Base-by-base conservation (phyloP, 495 filamentous ascomycete species). In the Penicillium coffeae region DNA sequence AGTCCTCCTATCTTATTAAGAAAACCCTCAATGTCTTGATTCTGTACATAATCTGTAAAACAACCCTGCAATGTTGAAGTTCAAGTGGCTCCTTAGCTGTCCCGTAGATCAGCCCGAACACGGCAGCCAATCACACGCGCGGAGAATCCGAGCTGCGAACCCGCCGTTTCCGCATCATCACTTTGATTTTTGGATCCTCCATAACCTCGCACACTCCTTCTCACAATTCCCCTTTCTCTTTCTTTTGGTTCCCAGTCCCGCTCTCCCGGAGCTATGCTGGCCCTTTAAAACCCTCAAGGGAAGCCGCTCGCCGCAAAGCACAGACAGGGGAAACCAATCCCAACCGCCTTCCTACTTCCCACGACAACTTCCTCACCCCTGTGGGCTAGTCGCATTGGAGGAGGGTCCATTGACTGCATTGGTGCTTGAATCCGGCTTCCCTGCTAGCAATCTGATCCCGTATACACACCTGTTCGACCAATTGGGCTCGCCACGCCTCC, bases 1-100 rank as follows among this genome's bases (percentile, higher is more conserved):
- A 70, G 64, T 71, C 58, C 60, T 58, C 58, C 58, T 60, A 55
- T 64, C 52, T 58, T 60, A 30, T 33, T 21, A 45, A 43, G 38
- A 50, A 54, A 45, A 30, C 25, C 25, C 25, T 18, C 21, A 45
- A 19, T 45, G 5, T 51, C 20, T 43, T 40, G 37, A 51, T 51
- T 48, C 38, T 45, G 43, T 50, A 16, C 14, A 20, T 41, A 25
- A 13, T 21, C 7, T 39, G 8, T 21, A 15, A n/a, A 13, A n/a
- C 21, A 42, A 1, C 22, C 22, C 39, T 30, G 18, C 1, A n/a
- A 14, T 5, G 2, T 19, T 27, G 6, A 21, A 40, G 4, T 5
- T 4, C 38, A 22, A 48, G 34, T 15, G 32, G 32, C 19, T 33
- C 21, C 21, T 35, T 39, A 42, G 18, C 15, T 32, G 21, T 40